phyloP scores from a whole-genome alignment of 2,329 filamentous ascomycete species.

The Paramyrothecium roridum region DNA sequence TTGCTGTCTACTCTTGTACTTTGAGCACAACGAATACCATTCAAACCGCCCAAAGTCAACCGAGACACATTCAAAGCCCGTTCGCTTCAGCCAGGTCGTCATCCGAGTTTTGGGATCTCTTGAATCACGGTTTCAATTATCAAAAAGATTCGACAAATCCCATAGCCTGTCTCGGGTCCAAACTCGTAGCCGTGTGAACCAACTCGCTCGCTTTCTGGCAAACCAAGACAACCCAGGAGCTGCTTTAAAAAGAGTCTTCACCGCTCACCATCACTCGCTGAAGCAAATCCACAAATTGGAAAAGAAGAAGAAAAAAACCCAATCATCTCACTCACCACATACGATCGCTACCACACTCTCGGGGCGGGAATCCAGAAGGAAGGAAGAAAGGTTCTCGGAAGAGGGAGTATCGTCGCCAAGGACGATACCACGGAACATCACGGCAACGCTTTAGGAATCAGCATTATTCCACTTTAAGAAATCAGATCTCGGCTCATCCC shows the following conservation, averaged over 20 bases:
- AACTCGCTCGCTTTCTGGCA: neutral
- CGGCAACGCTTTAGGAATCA: neutral
- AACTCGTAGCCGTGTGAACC: neutral
- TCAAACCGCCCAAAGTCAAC: neutral
- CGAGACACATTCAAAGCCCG: neutral
- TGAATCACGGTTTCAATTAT: neutral
- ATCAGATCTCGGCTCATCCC: neutral
- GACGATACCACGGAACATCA: neutral
- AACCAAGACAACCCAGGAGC: neutral
- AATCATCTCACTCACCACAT: slow-evolving; percentile 15
- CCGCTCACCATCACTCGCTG: neutral
- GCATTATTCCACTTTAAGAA: slow-evolving; percentile 9
- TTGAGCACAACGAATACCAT: neutral
- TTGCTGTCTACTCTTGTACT: neutral
- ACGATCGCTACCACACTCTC: slow-evolving; percentile 31
- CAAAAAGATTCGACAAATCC: neutral
- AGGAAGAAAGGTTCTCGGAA: slow-evolving; percentile 9
- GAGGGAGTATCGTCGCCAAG: slow-evolving; percentile 3
- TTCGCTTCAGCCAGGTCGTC: neutral
- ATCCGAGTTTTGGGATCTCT: neutral
- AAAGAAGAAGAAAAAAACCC: slow-evolving; percentile 10
- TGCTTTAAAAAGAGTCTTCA: neutral
- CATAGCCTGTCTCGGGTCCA: neutral
- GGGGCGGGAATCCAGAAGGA: slow-evolving; percentile 12
- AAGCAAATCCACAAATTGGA: neutral